Conservation (phyloP, 1,284 basidiomycete genomes). For the Puccinia coronata region DNA sequence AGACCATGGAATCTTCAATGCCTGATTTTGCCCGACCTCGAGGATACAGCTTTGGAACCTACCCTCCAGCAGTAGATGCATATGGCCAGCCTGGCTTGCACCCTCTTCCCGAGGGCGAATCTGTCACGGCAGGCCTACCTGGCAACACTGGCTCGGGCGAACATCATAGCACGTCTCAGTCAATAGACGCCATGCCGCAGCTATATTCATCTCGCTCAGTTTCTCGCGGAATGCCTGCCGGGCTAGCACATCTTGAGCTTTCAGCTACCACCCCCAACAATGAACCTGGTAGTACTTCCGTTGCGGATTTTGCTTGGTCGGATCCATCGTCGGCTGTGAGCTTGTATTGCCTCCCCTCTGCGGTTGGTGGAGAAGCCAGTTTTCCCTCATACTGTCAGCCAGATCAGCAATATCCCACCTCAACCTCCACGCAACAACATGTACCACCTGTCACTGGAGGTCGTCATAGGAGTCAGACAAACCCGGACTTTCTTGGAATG, state of each 20-base stretch:
- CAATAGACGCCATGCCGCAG: constrained; percentile 8
- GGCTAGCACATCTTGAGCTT: constrained; percentile 24
- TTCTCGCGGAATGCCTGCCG: constrained; percentile 7
- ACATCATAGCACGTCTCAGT: not conserved
- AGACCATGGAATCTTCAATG: not conserved
- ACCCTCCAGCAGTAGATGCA: constrained; percentile 19
- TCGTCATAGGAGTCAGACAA: constrained; percentile 38
- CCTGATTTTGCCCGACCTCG: constrained; percentile 10
- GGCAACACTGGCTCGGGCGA: not conserved
- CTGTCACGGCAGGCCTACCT: not conserved
- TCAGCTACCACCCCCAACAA: not conserved
- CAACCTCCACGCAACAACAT: not conserved
- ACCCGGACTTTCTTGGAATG: constrained; percentile 35
- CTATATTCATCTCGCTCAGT: constrained; percentile 24
- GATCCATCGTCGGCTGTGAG: constrained; percentile 28
- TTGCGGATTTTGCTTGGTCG: constrained; percentile 30
- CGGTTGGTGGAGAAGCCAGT: not conserved
- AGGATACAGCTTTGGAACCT: constrained; percentile 38
- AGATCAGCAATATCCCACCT: constrained; percentile 23
- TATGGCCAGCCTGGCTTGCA: not conserved
- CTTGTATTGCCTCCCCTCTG: not conserved
- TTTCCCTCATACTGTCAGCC: constrained; percentile 12
- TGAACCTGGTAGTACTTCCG: not conserved
- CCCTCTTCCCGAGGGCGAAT: not conserved
- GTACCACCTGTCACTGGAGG: not conserved